Evolutionary conservation across 179 eudicot genomes (phyloP).

Genomic region (Actinidia arguta): DNA sequence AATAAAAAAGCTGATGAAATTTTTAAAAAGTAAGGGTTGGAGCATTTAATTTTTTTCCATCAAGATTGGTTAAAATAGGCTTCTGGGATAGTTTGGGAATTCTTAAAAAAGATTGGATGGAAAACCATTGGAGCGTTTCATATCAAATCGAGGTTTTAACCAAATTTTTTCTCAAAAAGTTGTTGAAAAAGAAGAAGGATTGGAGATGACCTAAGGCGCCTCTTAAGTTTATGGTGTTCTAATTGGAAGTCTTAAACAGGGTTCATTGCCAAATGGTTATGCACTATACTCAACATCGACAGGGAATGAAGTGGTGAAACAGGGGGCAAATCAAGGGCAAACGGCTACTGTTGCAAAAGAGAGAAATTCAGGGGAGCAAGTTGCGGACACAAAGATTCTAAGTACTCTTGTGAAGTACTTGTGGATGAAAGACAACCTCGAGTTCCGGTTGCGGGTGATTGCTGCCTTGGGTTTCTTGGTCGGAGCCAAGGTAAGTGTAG

Average conservation of each 20-base stretch:
- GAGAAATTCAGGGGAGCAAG: slow-evolving; percentile 39
- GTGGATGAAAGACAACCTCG: slow-evolving; percentile 89
- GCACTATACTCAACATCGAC: slow-evolving; percentile 67
- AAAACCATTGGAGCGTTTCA: too few relatives aligned
- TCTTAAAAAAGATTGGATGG: too few relatives aligned
- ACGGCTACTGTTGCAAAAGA: slow-evolving; percentile 37
- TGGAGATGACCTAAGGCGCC: not conserved
- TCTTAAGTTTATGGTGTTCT: not conserved
- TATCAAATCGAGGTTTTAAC: too few relatives aligned
- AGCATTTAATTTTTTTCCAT: too few relatives aligned
- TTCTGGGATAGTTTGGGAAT: too few relatives aligned
- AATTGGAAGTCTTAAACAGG: slow-evolving; percentile 38
- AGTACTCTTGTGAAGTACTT: slow-evolving; percentile 75
- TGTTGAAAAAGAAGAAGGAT: too few relatives aligned
- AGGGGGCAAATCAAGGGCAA: slow-evolving; percentile 40
- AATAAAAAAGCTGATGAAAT: too few relatives aligned
- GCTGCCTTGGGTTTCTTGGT: slow-evolving; percentile 85
- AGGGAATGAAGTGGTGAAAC: slow-evolving; percentile 46
- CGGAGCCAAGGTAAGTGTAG: slow-evolving; percentile 80
- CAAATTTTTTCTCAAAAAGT: too few relatives aligned
- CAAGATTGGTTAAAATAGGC: too few relatives aligned
- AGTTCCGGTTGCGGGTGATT: slow-evolving; percentile 83
- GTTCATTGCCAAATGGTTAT: slow-evolving; percentile 53
- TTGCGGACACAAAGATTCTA: slow-evolving; percentile 71
- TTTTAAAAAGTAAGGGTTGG: too few relatives aligned